Evolutionary conservation across 371 early-diverging fungal species (phyloP).

Genomic region (Mortierella polycephala): DNA sequence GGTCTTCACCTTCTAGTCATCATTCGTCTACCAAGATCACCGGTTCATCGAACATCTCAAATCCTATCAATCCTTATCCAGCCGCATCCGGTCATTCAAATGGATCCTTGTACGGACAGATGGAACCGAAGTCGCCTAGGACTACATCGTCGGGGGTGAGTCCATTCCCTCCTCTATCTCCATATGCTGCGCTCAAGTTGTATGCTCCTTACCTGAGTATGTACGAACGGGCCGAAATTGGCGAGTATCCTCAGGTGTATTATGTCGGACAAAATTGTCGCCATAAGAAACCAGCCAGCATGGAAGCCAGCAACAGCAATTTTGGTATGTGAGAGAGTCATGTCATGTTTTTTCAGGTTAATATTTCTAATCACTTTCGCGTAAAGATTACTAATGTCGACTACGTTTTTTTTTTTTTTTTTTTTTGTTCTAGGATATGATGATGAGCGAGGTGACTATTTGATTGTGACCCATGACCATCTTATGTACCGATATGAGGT

Average conservation of each 20-base stretch:
- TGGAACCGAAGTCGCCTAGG: conserved; percentile 19
- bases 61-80: conserved; percentile 11
- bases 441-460: conserved; percentile 95
- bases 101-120: background rate
- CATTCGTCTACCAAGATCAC: conserved; percentile 4
- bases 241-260: conserved; percentile 82
- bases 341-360: conserved; percentile 2
- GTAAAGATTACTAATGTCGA: background rate
- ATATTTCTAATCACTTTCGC: background rate
- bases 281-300: conserved; percentile 62
- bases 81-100: background rate
- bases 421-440: conserved; percentile 73
- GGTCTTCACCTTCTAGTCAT: conserved; percentile 26
- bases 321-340: conserved; percentile 56
- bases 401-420: background rate
- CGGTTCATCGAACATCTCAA: conserved; percentile 5
- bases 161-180: conserved; percentile 39
- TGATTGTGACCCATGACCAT: conserved; percentile 88
- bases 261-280: conserved; percentile 83
- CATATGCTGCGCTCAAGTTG: conserved; percentile 63
- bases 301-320: conserved; percentile 63
- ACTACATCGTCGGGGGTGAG: conserved; percentile 10
- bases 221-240: conserved; percentile 87
- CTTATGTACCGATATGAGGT: conserved; percentile 93
- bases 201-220: conserved; percentile 74